phyloP scores from a whole-genome alignment of 2,329 filamentous ascomycete species.

The Diplodia corticola region DNA sequence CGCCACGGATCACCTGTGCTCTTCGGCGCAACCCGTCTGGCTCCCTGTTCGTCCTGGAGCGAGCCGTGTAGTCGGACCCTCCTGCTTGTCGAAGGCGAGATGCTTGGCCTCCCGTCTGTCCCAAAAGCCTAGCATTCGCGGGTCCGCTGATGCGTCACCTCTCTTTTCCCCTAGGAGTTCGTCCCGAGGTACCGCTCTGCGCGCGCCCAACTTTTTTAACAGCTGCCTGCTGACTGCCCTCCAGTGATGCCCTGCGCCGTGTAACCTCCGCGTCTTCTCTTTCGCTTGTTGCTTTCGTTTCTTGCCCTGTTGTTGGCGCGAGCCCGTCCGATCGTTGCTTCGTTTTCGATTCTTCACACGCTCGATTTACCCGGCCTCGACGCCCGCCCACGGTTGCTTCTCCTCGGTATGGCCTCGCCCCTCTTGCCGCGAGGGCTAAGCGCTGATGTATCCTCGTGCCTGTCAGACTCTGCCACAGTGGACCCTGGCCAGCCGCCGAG shows the following conservation, averaged over 20 bases:
- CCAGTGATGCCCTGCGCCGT: slow-evolving; percentile 19
- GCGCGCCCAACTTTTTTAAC: neutral
- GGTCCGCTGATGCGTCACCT: slow-evolving; percentile 36
- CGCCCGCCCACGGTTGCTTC: slow-evolving; percentile 32
- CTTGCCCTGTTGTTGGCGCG: slow-evolving; percentile 38
- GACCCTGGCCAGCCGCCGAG: slow-evolving; percentile 33
- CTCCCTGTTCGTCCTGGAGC: slow-evolving; percentile 30
- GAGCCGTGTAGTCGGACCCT: slow-evolving; percentile 20
- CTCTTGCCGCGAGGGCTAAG: slow-evolving; percentile 36
- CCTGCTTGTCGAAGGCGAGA: slow-evolving; percentile 8
- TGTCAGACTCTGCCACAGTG: slow-evolving; percentile 39
- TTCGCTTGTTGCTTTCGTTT: slow-evolving; percentile 38
- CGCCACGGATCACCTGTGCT: slow-evolving; percentile 42
- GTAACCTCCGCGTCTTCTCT: slow-evolving; percentile 34
- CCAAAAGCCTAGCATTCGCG: slow-evolving; percentile 39
- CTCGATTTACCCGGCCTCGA: slow-evolving; percentile 46
- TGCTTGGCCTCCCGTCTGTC: slow-evolving; percentile 34
- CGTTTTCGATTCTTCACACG: slow-evolving; percentile 24
- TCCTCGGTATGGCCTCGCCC: slow-evolving; percentile 39
- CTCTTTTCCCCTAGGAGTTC: slow-evolving; percentile 35
- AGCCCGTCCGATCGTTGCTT: slow-evolving; percentile 35
- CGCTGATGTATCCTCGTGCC: slow-evolving; percentile 40
- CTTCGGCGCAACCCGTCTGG: slow-evolving; percentile 38
- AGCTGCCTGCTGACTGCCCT: neutral
- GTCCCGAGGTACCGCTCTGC: slow-evolving; percentile 43